phyloP scores from a whole-genome alignment of 2,329 filamentous ascomycete species.

The Venturia effusa region DNA sequence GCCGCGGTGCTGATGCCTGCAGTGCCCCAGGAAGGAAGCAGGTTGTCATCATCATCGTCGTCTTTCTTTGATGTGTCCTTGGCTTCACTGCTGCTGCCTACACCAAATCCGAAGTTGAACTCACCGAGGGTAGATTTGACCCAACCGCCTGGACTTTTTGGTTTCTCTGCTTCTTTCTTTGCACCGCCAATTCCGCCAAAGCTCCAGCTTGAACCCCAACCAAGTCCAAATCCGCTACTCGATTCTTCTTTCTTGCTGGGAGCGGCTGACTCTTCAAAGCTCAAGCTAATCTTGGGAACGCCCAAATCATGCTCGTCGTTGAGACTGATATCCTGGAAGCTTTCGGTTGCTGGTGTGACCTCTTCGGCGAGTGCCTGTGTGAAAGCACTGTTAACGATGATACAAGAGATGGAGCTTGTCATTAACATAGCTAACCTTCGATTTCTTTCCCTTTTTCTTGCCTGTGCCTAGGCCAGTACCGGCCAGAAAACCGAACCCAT shows the following conservation, averaged over 20 bases:
- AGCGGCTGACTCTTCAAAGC: constrained; percentile 25
- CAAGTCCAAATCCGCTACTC: constrained; percentile 15
- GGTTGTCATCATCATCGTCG: constrained; percentile 8
- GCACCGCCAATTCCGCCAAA: constrained; percentile 10
- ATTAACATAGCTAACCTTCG: constrained; percentile 32
- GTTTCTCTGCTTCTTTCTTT: constrained; percentile 11
- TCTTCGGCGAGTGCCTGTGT: constrained; percentile 15
- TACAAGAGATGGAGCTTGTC: constrained; percentile 3
- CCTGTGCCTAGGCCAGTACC: constrained; percentile 33
- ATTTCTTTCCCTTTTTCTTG: constrained; percentile 38
- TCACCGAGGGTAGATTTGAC: constrained; percentile 11
- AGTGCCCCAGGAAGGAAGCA: constrained; percentile 7
- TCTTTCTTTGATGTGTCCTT: constrained; percentile 7
- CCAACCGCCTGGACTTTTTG: constrained; percentile 10
- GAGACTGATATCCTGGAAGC: constrained; percentile 36
- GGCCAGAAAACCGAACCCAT: constrained; percentile 39
- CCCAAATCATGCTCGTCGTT: constrained; percentile 25
- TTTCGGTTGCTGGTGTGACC: constrained; percentile 23
- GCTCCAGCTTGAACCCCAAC: constrained; percentile 8
- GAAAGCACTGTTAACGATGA: background rate
- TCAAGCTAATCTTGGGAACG: constrained; percentile 37
- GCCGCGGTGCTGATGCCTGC: background rate
- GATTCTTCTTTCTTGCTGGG: constrained; percentile 14
- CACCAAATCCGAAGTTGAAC: constrained; percentile 13
- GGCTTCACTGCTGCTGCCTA: background rate